Evolutionary conservation across 2,329 filamentous ascomycete species (phyloP), one percentile per base, ranked within the genome.

Genomic region (Biscogniauxia mediterranea): DNA sequence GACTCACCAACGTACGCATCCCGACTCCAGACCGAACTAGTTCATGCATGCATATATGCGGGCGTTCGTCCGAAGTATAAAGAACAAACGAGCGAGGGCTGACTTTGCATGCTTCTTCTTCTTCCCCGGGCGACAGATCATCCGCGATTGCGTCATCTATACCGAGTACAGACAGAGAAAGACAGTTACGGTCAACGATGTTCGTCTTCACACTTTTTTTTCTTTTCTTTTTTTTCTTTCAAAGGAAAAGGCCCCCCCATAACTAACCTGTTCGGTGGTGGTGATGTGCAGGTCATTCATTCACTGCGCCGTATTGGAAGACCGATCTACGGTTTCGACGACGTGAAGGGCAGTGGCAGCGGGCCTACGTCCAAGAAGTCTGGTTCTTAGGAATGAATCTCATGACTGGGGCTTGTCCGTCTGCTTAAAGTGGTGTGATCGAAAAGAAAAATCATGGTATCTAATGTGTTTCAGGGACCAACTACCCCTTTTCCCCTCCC

Each of bases 151-250:
- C 5, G 77, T 82, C 0, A 72, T 75, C 0, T 86, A 83, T 23
- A 76, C 80, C 0, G 86, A 89, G 9, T 77, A 89, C 55, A 71
- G 81, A 0, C 74, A 78, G 0, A 76, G 82, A 0, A 90, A 90
- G 74, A 91, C 89, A 0, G 79, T 91, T 0, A 89, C 85, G 0
- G 78, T 85, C 0, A 74, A 78, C 0, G 89, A 91, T 65, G 88
- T 89, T 69, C 71, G 81, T 76, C 13, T 17, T 25, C 26, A 6
- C n/a, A 25, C 17, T 13, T n/a, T n/a, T n/a, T n/a, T n/a, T n/a
- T n/a, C n/a, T n/a, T n/a, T n/a, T n/a, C n/a, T n/a, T n/a, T n/a
- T n/a, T n/a, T n/a, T n/a, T n/a, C n/a, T n/a, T 6, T 6, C 28
- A 32, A 13, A 32, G 7, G 11, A 4, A 32, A 32, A 32, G 11